These are phyloP conservation scores for Pyrenula aspistea DNA, from an alignment of 495 filamentous ascomycete genomes.

Conservation along the genomic window DNA sequence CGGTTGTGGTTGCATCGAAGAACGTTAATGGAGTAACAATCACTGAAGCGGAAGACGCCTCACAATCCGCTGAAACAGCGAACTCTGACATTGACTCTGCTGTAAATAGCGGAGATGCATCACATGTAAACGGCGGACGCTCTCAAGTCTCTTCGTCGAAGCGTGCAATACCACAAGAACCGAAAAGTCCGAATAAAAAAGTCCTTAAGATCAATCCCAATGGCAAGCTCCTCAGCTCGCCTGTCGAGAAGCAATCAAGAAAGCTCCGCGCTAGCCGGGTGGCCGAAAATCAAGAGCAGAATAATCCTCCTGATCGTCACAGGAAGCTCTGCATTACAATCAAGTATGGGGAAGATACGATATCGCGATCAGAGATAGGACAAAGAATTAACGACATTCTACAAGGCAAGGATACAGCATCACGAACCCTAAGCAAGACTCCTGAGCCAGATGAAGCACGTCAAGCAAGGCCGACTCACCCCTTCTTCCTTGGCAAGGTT, in stretches of 20 bases:
- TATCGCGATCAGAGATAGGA: conserved; percentile 14
- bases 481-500: conserved; percentile 48
- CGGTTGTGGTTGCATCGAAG: neutral
- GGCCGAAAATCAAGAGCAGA: no score
- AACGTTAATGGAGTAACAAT: no score
- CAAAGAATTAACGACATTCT: conserved; percentile 41
- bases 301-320: no score
- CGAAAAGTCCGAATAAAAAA: conserved; percentile 24
- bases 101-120: no score
- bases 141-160: no score
- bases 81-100: no score
- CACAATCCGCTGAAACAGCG: no score
- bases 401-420: conserved; percentile 8
- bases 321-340: no score
- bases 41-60: no score
- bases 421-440: conserved; percentile 3
- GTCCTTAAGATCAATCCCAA: conserved; percentile 41
- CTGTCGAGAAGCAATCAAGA: conserved; percentile 13
- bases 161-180: no score
- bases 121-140: no score
- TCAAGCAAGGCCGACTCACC: conserved; percentile 57
- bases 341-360: conserved; percentile 23
- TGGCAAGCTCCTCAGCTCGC: conserved; percentile 44
- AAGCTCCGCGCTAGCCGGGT: no score
- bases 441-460: conserved; percentile 13